Evolutionary conservation across 192 early-diverging fungal genomes (phyloP), one percentile per base, ranked within the genome.

Genomic region (Entophlyctis luteolus): DNA sequence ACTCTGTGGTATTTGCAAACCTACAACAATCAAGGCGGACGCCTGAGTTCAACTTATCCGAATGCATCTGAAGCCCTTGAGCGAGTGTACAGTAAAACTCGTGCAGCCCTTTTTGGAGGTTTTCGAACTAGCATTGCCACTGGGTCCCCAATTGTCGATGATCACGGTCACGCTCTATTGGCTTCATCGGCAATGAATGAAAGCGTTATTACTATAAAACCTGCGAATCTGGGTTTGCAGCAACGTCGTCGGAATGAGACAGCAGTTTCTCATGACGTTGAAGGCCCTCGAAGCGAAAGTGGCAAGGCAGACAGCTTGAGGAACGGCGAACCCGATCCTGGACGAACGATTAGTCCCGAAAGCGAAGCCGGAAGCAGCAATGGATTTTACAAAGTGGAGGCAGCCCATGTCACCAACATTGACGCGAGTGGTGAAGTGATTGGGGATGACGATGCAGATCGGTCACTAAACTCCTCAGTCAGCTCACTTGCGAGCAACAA

Each of bases 1-100:
- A 88, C 91, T 25, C 75, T 95, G 34, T 98, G 96, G 96, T 93
- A 92, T 60, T 68, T 98, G 31, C 91, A 96, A 81, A 86, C 93
- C 1, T 94, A 95, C 70, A 70, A 93, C 25, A 84, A 84, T 16
- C 63, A 66, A 38, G 93, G 95, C 73, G 67, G 90, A 35, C 82
- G 84, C 16, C 66, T 79, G 23, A 84, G 83, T 23, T 48, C 89
- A 87, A 23, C 81, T 77, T 31, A 84, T 88, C 10, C 84, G 81
- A 1, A 79, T 88, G n/a, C 96, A 87, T 66, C 87, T 85, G 53
- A 66, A 29, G 77, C 89, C 39, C 91, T 90, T 62, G 89, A 91
- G 76, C 85, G 94, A 50, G 75, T 96, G 18, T 87, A 92, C 72
- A 89, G 91, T 75, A 89, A 88, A 73, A 90, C 88, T 36, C 95